Evolutionary conservation across 148 eudicot species (phyloP).

Genomic region (Dysphania ambrosioides): DNA sequence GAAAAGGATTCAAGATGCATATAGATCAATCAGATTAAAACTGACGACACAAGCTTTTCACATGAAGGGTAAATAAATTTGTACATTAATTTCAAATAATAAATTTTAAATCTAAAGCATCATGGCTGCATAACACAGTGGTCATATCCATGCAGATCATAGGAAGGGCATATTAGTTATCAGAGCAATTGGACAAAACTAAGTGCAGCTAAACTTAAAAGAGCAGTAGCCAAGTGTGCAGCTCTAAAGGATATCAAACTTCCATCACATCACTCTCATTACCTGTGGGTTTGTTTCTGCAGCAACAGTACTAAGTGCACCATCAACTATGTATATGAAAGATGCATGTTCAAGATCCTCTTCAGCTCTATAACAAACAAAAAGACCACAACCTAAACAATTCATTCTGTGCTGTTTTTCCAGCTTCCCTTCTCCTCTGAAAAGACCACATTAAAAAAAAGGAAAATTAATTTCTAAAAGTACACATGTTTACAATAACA

Average conservation of each 20-base stretch:
- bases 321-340: slow-evolving; percentile 75
- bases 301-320: slow-evolving; percentile 88
- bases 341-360: slow-evolving; percentile 79
- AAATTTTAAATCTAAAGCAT: slow-evolving; percentile 1
- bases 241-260: slow-evolving; percentile 1
- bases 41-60: too few relatives aligned
- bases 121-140: slow-evolving; percentile 1
- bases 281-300: slow-evolving; percentile 99
- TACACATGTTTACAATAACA: neutral
- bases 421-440: slow-evolving; percentile 90
- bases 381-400: slow-evolving; percentile 85
- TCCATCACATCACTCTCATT: neutral
- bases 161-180: neutral
- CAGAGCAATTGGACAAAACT: neutral
- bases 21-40: too few relatives aligned
- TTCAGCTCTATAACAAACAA: slow-evolving; percentile 94
- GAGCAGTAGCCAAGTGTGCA: neutral
- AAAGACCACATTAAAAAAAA: slow-evolving; percentile 9
- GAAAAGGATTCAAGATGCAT: too few relatives aligned
- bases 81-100: too few relatives aligned
- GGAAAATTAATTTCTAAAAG: neutral
- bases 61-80: too few relatives aligned
- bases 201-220: neutral
- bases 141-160: neutral
- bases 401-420: slow-evolving; percentile 94